phyloP scores from a whole-genome alignment of 352 stramenopile genomes.

The Hyphochytrium catenoides region DNA sequence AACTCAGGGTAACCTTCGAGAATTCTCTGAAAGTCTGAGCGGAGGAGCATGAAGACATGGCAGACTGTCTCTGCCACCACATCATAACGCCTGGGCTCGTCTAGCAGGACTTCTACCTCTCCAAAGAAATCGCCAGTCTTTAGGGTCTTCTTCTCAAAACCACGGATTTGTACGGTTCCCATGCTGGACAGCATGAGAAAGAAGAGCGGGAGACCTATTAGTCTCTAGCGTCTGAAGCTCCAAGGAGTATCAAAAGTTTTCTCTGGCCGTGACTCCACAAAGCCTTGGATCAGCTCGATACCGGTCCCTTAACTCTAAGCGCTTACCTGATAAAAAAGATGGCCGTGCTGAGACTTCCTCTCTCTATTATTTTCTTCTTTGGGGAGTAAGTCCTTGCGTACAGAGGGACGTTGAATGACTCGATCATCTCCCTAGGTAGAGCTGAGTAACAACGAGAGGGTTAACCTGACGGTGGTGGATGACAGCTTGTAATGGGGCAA shows the following conservation, averaged over 20 bases:
- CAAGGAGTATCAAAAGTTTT: too few species aligned
- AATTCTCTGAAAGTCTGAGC: slow-evolving; percentile 20
- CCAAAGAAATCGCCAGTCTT: slow-evolving; percentile 25
- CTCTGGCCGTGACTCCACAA: not conserved
- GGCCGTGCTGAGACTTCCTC: too few species aligned
- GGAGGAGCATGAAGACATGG: slow-evolving; percentile 32
- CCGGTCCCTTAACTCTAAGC: slow-evolving; percentile 8
- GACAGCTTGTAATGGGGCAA: slow-evolving; percentile 24
- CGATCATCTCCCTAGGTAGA: too few species aligned
- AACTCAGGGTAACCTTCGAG: not conserved
- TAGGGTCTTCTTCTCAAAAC: slow-evolving; percentile 29
- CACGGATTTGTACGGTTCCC: slow-evolving; percentile 29
- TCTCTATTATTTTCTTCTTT: too few species aligned
- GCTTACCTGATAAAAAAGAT: too few species aligned
- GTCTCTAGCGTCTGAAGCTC: too few species aligned
- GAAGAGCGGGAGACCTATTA: too few species aligned
- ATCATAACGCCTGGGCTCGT: slow-evolving; percentile 43
- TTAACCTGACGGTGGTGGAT: slow-evolving; percentile 12
- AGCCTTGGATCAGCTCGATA: not conserved
- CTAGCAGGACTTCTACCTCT: slow-evolving; percentile 29
- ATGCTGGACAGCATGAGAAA: slow-evolving; percentile 12
- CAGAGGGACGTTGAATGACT: too few species aligned
- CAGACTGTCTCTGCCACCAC: slow-evolving; percentile 21
- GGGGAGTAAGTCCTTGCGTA: too few species aligned
- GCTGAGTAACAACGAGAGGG: slow-evolving; percentile 40